Percentiles rank a stretch among this genome's conserved stretches.
These are phyloP conservation scores for Clavispora vitiphila DNA, from an alignment of 805 yeast genomes.

Conservation along the genomic window DNA sequence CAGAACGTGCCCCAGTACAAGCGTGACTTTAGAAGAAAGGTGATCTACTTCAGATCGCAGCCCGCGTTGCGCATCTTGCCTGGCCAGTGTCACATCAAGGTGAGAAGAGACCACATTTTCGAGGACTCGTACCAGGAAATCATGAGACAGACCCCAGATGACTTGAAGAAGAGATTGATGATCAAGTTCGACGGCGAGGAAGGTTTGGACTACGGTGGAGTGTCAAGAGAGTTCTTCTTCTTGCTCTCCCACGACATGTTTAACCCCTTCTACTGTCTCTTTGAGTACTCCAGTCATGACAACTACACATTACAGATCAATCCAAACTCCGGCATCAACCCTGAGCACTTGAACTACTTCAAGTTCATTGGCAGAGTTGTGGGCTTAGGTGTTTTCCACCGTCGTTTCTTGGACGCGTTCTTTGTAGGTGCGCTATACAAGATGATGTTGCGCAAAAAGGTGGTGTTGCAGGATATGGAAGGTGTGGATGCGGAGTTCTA, in stretches of 20 bases:
- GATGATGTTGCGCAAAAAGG: constrained; percentile 94
- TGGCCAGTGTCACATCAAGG: constrained; percentile 98
- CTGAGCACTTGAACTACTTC: constrained; percentile 96
- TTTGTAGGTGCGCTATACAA: constrained; percentile 97
- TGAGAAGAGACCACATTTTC: constrained; percentile 91
- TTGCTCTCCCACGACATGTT: constrained; percentile 97
- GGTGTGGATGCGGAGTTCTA: constrained; percentile 98
- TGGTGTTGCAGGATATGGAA: constrained; percentile 94
- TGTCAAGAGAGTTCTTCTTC: constrained; percentile 96
- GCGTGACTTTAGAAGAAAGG: constrained; percentile 97
- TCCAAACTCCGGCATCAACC: constrained; percentile 94
- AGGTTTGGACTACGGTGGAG: constrained; percentile 99
- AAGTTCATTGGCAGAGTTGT: constrained; percentile 98
- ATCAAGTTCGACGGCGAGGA: constrained; percentile 99
- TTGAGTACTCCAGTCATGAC: constrained; percentile 97
- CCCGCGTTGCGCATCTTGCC: constrained; percentile 96
- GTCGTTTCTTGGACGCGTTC: constrained; percentile 96
- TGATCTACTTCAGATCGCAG: constrained; percentile 95
- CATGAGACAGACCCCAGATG: constrained; percentile 99
- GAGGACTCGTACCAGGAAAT: constrained; percentile 98
- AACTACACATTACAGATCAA: constrained; percentile 96
- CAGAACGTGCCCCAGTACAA: constrained; percentile 99
- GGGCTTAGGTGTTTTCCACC: constrained; percentile 96
- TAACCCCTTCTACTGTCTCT: constrained; percentile 94
- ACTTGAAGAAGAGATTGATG: constrained; percentile 94